Percentiles rank a stretch among this genome's conserved stretches.
Evolutionary conservation across 2,329 filamentous ascomycete species (phyloP).

Genomic region (Penicillium hesseltinei): DNA sequence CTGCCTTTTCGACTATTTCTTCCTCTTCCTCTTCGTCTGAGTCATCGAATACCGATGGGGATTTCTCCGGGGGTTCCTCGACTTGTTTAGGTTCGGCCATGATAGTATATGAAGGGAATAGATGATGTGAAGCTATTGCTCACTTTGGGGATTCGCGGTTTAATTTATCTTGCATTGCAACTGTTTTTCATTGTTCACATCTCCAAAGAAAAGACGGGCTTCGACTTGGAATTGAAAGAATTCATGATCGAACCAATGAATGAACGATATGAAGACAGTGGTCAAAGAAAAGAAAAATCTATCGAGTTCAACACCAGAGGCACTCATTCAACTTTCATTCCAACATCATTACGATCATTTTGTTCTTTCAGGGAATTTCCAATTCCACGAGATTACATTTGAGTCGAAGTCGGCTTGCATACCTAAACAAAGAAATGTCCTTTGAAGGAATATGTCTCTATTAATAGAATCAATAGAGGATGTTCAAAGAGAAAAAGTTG

Average conservation of each 20-base stretch:
- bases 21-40: not conserved
- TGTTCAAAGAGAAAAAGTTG: not conserved
- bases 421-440: not conserved
- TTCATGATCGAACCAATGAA: not conserved
- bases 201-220: not conserved
- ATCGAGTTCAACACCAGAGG: not conserved
- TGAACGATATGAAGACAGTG: not conserved
- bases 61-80: not conserved
- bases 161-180: not conserved
- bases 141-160: not conserved
- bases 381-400: not conserved
- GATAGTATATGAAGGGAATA: not conserved
- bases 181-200: not conserved
- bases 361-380: not conserved
- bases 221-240: not conserved
- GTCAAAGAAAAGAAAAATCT: not conserved
- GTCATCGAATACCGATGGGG: too few relatives aligned
- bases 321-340: not conserved
- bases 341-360: not conserved
- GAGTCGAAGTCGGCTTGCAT: not conserved
- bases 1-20: not conserved
- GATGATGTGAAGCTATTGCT: not conserved
- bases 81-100: not conserved
- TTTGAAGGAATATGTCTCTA: not conserved
- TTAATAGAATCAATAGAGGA: not conserved